Base-by-base conservation (phyloP, 2,329 filamentous ascomycete genomes). In the Ophiosphaerella herpotricha region DNA sequence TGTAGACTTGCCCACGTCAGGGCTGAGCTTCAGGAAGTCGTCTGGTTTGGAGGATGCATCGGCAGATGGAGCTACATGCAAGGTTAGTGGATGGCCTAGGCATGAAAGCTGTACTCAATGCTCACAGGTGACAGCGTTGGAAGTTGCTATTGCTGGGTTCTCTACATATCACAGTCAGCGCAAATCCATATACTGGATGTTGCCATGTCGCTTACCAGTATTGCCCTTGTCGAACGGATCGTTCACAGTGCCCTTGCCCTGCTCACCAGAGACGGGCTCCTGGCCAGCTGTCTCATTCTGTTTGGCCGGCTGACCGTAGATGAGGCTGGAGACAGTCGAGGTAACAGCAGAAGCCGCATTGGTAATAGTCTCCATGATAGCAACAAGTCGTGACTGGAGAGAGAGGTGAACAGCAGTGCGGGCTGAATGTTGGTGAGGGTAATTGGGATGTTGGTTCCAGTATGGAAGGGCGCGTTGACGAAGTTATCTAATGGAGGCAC, bases 221-320 rank as follows among this genome's bases (percentile, higher is more conserved):
- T 94, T 94, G 41, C 90, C 90, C 50, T 85, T 84, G 67, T 94
- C 90, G 63, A 86, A 95, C 0, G 90, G 90, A 70, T 93, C 86
- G 11, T 82, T 84, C 37, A 79, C 80, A 21, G 81, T 80, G 4
- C 88, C 87, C 67, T 87, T 77, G 34, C 90, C 90, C 49, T 80
- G 77, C 43, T 84, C 77, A 18, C 90, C 90, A 16, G 88, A 88
- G 38, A 91, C 72, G 14, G 90, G 90, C 75, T 95, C 90, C 60
- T 75, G 72, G 39, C 78, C 78, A 13, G 48, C 58, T 7, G 67
- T 70, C 55, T 72, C 70, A 32, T 68, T 73, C 23, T 54, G 52
- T 36, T 58, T 48, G 24, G 59, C 55, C 39, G 61, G 63, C 37
- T 73, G 70, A 24, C 73, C 73, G 51, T 70, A 75, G 56, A 75